Base-by-base conservation (phyloP, 2,329 filamentous ascomycete genomes). In the Diaporthe citrichinensis region DNA sequence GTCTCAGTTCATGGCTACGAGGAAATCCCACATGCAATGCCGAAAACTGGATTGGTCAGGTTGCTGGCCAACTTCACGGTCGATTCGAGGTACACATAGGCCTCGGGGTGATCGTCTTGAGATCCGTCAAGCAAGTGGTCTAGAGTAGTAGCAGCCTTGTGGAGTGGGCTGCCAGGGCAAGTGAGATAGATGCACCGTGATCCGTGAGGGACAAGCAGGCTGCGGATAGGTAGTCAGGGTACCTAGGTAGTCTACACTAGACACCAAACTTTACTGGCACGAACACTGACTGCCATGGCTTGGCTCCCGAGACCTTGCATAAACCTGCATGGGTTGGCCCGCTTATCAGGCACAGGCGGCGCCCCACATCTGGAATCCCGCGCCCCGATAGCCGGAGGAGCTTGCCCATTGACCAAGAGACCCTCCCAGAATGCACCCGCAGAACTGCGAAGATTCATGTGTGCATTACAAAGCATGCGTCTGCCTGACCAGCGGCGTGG, bases 401-500 rank as follows among this genome's bases (percentile, higher is more conserved):
- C 65, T 55, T 55, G 65, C 65, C 34, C 36, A 39, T 53, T 36
- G n/a, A 51, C 46, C 46, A 7, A 28, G 46, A 68, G 65, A 39
- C 65, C 65, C 65, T 68, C 62, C 23, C 65, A 68, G 65, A 14
- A 28, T 25, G 65, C 28, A 39, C 65, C 46, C 23, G 31, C 65
- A 68, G 65, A 53, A 68, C 15, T 28, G 65, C 65, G 65, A 69
- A 69, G 65, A 69, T 36, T 17, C 12, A 55, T 6, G 31, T 5
- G n/a, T 55, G 65, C 65, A 69, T 69, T 69, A 69, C 65, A 68
- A 68, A 68, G 65, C 65, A 39, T 39, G 62, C 65, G 34, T 68
- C 65, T 68, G 65, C 65, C 49, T 55, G 46, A 36, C 46, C 31
- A 20, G 65, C 17, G 49, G 65, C 49, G 17, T n/a, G 34, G 65